phyloP scores from a whole-genome alignment of 2,329 filamentous ascomycete species.

The Plenodomus biglobosus region DNA sequence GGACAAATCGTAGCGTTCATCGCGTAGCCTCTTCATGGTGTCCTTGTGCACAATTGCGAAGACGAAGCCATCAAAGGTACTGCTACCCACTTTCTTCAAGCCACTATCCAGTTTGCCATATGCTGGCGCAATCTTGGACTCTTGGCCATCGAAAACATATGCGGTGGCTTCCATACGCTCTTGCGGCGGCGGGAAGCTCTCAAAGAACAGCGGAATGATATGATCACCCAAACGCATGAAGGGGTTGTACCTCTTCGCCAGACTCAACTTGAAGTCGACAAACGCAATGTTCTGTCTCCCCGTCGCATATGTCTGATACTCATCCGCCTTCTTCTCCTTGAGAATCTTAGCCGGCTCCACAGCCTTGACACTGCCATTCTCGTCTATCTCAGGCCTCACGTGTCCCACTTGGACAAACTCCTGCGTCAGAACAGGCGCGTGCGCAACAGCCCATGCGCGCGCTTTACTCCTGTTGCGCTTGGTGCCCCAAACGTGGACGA shows the following conservation, averaged over 20 bases:
- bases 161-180: slow-evolving; percentile 76
- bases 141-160: slow-evolving; percentile 91
- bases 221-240: slow-evolving; percentile 66
- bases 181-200: slow-evolving; percentile 67
- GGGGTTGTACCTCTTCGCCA: slow-evolving; percentile 88
- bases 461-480: slow-evolving; percentile 78
- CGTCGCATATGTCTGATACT: slow-evolving; percentile 84
- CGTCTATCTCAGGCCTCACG: slow-evolving; percentile 28
- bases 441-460: slow-evolving; percentile 74
- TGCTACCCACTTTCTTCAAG: slow-evolving; percentile 61
- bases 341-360: slow-evolving; percentile 63
- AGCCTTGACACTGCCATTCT: slow-evolving; percentile 33
- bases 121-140: slow-evolving; percentile 71
- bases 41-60: slow-evolving; percentile 96
- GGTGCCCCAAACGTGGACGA: slow-evolving; percentile 79
- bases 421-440: slow-evolving; percentile 69
- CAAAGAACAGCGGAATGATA: slow-evolving; percentile 73
- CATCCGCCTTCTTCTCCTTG: slow-evolving; percentile 84
- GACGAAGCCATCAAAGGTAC: slow-evolving; percentile 83
- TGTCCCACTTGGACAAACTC: slow-evolving; percentile 92
- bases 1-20: slow-evolving; percentile 92
- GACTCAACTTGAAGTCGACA: slow-evolving; percentile 77
- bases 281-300: slow-evolving; percentile 93
- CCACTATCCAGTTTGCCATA: slow-evolving; percentile 60
- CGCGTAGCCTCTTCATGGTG: slow-evolving; percentile 82